These are phyloP conservation scores for Epichloe baconii DNA, from an alignment of 2,329 filamentous ascomycete species.

Conservation along the genomic window DNA sequence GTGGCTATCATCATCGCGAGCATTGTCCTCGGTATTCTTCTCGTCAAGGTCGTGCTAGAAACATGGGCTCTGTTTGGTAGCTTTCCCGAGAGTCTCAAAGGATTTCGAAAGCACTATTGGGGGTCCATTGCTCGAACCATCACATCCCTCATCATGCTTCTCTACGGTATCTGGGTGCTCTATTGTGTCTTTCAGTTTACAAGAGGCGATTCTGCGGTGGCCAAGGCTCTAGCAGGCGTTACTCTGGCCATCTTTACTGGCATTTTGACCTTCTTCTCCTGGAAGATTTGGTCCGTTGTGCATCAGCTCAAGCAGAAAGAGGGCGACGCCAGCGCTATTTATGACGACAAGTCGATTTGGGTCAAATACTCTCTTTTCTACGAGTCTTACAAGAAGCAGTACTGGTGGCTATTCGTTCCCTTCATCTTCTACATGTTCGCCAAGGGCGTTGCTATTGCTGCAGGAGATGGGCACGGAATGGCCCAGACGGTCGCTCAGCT, in stretches of 20 bases:
- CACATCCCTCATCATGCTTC: constrained; percentile 75
- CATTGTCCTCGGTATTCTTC: constrained; percentile 73
- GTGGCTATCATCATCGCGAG: constrained; percentile 77
- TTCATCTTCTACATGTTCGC: constrained; percentile 80
- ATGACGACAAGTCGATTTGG: constrained; percentile 83
- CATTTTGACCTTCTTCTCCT: constrained; percentile 70
- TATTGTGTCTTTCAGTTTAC: constrained; percentile 97
- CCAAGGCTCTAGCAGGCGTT: constrained; percentile 68
- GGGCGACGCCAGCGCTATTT: constrained; percentile 61
- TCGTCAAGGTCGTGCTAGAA: constrained; percentile 86
- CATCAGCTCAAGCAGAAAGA: constrained; percentile 59
- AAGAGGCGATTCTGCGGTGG: constrained; percentile 85
- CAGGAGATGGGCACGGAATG: constrained; percentile 73
- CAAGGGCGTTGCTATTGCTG: constrained; percentile 77
- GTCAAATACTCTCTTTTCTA: constrained; percentile 96
- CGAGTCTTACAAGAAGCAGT: constrained; percentile 83
- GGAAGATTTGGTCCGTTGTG: constrained; percentile 69
- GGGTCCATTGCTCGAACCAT: constrained; percentile 78
- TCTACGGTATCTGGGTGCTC: constrained; percentile 90
- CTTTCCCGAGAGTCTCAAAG: constrained; percentile 65
- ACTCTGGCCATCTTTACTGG: constrained; percentile 72
- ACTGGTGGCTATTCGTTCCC: constrained; percentile 96
- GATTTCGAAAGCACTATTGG: constrained; percentile 96
- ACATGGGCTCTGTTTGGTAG: constrained; percentile 79
- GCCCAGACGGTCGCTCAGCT: constrained; percentile 69